These are phyloP conservation scores for Phlebiopsis gigantea DNA, from an alignment of 768 basidiomycete species.

Conservation along the genomic window DNA sequence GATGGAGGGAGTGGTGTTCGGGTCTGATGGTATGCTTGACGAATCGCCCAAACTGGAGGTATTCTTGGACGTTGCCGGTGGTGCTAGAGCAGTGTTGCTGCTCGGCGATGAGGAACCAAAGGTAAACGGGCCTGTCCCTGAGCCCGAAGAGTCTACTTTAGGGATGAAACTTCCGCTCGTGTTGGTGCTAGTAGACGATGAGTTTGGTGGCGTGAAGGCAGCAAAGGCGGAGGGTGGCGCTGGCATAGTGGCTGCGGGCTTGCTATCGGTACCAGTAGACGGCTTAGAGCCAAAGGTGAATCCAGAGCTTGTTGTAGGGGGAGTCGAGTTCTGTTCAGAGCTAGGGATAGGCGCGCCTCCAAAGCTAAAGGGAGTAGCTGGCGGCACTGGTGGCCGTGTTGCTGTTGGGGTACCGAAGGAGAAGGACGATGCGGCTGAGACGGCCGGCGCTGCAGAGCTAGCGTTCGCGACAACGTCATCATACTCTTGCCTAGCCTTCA, in stretches of 20 bases:
- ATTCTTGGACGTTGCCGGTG: too few relatives aligned
- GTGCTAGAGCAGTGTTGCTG: too few relatives aligned
- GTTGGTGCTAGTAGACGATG: conserved; percentile 19
- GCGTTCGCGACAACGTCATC: conserved; percentile 27
- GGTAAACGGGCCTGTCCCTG: conserved; percentile 5
- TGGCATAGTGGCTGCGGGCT: conserved; percentile 22
- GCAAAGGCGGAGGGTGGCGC: conserved; percentile 35
- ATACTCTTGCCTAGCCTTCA: conserved; percentile 50
- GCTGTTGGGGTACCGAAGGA: neutral
- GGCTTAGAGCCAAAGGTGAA: conserved; percentile 11
- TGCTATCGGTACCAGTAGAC: conserved; percentile 8
- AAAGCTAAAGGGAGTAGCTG: neutral
- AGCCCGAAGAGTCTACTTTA: conserved; percentile 15
- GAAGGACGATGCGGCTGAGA: neutral
- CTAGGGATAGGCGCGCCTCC: neutral
- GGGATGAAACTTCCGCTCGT: conserved; percentile 18
- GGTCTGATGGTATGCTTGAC: neutral
- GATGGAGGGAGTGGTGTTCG: conserved; percentile 7
- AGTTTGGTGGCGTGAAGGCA: conserved; percentile 25
- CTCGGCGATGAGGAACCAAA: too few relatives aligned
- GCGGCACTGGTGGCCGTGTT: neutral
- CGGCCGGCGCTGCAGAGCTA: neutral
- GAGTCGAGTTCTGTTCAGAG: neutral
- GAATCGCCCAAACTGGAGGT: too few relatives aligned
- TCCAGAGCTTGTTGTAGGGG: neutral